phyloP scores from a whole-genome alignment of 2,329 filamentous ascomycete genomes.

The Mariannaea elegans region DNA sequence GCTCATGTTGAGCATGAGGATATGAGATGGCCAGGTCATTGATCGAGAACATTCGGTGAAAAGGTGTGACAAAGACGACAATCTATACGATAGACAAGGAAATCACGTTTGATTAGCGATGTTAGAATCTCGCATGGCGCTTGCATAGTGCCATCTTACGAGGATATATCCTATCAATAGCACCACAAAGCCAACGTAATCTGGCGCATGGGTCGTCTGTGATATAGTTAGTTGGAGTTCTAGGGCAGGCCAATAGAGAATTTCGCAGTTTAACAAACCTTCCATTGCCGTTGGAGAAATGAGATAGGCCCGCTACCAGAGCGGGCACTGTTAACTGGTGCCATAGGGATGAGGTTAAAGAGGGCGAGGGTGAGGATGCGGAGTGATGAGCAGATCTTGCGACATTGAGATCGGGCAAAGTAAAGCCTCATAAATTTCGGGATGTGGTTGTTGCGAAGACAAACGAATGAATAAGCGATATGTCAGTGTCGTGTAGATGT shows the following conservation, averaged over 20 bases:
- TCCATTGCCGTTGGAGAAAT: slow-evolving; percentile 56
- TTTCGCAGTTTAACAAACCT: slow-evolving; percentile 43
- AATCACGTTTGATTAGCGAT: slow-evolving; percentile 1
- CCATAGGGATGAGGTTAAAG: slow-evolving; percentile 32
- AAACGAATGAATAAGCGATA: too few species aligned
- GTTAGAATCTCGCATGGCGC: slow-evolving; percentile 1
- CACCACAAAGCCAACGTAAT: slow-evolving; percentile 81
- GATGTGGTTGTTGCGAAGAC: too few species aligned
- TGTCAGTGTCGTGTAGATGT: too few species aligned
- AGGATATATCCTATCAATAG: slow-evolving; percentile 74
- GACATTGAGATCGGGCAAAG: slow-evolving; percentile 17
- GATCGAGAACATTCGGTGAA: slow-evolving; percentile 93
- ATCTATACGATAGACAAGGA: slow-evolving; percentile 33
- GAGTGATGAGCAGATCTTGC: slow-evolving; percentile 11
- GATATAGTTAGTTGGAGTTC: not conserved
- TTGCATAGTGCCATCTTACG: slow-evolving; percentile 49
- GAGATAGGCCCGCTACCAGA: slow-evolving; percentile 34
- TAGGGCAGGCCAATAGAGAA: not conserved
- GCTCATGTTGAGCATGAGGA: slow-evolving; percentile 84
- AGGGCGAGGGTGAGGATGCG: slow-evolving; percentile 1
- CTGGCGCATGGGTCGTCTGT: slow-evolving; percentile 83
- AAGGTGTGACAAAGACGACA: slow-evolving; percentile 70
- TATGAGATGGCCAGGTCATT: slow-evolving; percentile 86
- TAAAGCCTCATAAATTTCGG: not conserved
- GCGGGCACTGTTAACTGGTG: slow-evolving; percentile 33